Base-by-base conservation (phyloP, 2,329 filamentous ascomycete species). In the Emydomyces testavorans region DNA sequence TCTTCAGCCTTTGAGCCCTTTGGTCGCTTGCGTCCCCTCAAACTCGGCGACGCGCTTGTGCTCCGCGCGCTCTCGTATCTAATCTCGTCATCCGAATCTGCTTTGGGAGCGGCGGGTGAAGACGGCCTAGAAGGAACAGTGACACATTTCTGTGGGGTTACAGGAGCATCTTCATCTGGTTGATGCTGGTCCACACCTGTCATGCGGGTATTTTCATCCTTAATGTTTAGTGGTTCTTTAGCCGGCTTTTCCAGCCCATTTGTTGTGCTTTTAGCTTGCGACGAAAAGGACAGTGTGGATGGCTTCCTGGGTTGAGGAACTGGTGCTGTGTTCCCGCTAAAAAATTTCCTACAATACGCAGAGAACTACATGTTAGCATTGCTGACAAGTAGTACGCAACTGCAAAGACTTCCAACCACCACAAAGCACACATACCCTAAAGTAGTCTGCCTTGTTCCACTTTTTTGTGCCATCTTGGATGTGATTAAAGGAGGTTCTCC, bases 351-450 rank as follows among this genome's bases (percentile, higher is more conserved):
- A 54, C 11, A 31, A 23, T 5, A 13, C 11, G 11, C 15, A 16
- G 4, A n/a, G 8, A 35, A 20, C n/a, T 8, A 21, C 7, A 23
- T 16, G 13, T 43, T 23, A 43, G 40, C 28, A 40, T 29, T 29
- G 2, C n/a, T 6, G 4, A 28, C 13, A 10, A 1, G n/a, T 23
- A 39, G 15, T n/a, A n/a, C n/a, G n/a, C n/a, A n/a, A n/a, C n/a
- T n/a, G n/a, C n/a, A n/a, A n/a, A n/a, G n/a, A n/a, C n/a, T n/a
- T n/a, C n/a, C n/a, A n/a, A n/a, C n/a, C n/a, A n/a, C n/a, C n/a
- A n/a, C n/a, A n/a, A n/a, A n/a, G n/a, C n/a, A n/a, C 53, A 90
- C 87, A 70, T 92, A 94, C 88, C 85, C 85, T 65, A 94, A 70
- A 52, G 85, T 94, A 59, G 84, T 80, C 70, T 94, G 87, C 64